Conservation (phyloP, 192 early-diverging fungal species). For the Spizellomyces punctatus region DNA sequence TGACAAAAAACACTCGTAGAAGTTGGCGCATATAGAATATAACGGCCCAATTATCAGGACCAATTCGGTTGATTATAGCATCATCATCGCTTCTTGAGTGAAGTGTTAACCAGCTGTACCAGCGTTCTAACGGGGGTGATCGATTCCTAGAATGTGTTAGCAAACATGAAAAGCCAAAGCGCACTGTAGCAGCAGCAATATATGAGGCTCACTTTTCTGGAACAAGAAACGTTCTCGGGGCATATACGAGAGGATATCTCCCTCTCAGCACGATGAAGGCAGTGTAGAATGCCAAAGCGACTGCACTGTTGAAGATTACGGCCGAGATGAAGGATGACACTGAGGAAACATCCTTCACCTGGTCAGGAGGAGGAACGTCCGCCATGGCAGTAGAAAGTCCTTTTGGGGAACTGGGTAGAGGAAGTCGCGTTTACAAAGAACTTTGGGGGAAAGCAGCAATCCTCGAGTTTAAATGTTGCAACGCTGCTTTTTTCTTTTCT, state of each 20-base stretch:
- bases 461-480: too few species aligned
- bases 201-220: slow-evolving; percentile 10
- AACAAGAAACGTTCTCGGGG: slow-evolving; percentile 29
- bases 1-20: slow-evolving; percentile 10
- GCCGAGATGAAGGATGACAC: slow-evolving; percentile 22
- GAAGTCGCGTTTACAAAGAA: too few species aligned
- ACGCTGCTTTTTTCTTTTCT: too few species aligned
- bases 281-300: slow-evolving; percentile 11
- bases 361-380: too few species aligned
- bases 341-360: background rate
- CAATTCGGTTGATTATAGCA: slow-evolving; percentile 3
- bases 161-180: background rate
- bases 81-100: slow-evolving; percentile 12
- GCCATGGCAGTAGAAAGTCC: too few species aligned
- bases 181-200: background rate
- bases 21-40: slow-evolving; percentile 24
- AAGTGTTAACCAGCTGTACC: slow-evolving; percentile 14
- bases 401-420: too few species aligned
- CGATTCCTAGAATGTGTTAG: background rate
- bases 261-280: slow-evolving; percentile 13
- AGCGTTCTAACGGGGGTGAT: slow-evolving; percentile 11
- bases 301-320: slow-evolving; percentile 2
- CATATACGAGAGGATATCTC: slow-evolving; percentile 24
- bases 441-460: too few species aligned
- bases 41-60: slow-evolving; percentile 21